Evolutionary conservation across 2,329 filamentous ascomycete genomes (phyloP), one percentile per base, ranked within the genome.

Genomic region (Biscogniauxia sp.): DNA sequence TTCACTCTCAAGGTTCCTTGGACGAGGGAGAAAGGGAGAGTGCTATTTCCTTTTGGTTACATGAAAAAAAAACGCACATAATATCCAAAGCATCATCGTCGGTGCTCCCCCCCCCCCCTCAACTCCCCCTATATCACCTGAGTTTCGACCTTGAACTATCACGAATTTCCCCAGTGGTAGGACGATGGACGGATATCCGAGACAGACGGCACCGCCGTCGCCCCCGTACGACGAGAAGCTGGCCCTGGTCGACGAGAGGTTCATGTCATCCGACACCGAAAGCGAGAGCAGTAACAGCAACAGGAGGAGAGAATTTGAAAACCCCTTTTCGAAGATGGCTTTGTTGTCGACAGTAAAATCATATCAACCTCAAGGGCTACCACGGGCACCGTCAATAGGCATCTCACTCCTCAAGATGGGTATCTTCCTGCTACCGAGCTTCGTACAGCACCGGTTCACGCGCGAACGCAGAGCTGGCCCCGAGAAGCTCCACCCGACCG

Each of bases 361-460:
- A 20, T 72, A 70, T 26, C 37, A n/a, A 45, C 67, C 67, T 56
- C 67, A 66, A 52, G 32, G 67, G 64, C 26, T 74, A 66, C 53
- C 68, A 70, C 72, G 58, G 65, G 77, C 32, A 15, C 73, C 77
- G 52, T 78, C 74, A 74, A 71, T 72, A 15, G 65, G 72, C n/a
- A 65, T 75, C 11, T 15, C 17, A n/a, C 58, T 78, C 2, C 62
- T 79, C 55, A 78, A 78, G 15, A 67, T 72, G 23, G 68, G 69
- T 62, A 68, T 80, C 65, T 84, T 83, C 68, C 71, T 84, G 17
- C 70, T 82, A n/a, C 82, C 82, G n/a, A 82, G 79, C 70, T 84
- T 84, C 65, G 65, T 84, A 53, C 80, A 82, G 55, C 75, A 77
- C 54, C 76, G 76, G 26, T 70, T 79, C 60, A 74, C 74, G 37